These are phyloP conservation scores for Exophiala sp. DNA, from an alignment of 2,329 filamentous ascomycete genomes.

Conservation along the genomic window DNA sequence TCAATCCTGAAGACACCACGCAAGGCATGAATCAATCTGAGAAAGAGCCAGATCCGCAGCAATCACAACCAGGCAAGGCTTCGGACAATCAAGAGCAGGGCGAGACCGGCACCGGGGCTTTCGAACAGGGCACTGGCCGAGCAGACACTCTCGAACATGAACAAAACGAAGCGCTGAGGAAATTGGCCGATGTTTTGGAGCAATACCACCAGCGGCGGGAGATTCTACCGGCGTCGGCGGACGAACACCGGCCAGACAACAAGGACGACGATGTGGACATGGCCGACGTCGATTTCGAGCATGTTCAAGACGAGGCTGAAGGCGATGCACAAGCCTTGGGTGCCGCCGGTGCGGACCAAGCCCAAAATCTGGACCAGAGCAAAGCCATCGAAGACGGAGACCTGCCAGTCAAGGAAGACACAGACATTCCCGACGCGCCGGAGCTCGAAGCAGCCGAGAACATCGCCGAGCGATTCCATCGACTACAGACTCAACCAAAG, in stretches of 20 bases:
- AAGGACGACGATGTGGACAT: slow-evolving; percentile 62
- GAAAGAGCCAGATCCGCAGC: slow-evolving; percentile 19
- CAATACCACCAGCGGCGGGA: slow-evolving; percentile 87
- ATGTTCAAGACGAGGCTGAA: slow-evolving; percentile 74
- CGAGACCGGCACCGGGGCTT: slow-evolving; percentile 21
- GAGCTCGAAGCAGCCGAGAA: slow-evolving; percentile 25
- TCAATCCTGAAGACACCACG: slow-evolving; percentile 32
- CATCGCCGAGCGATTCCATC: slow-evolving; percentile 35
- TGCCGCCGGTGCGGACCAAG: slow-evolving; percentile 79
- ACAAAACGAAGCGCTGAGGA: slow-evolving; percentile 74
- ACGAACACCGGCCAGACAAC: slow-evolving; percentile 49
- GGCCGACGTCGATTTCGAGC: slow-evolving; percentile 80
- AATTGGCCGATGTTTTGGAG: slow-evolving; percentile 86
- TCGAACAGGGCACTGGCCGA: slow-evolving; percentile 24
- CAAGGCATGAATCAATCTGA: slow-evolving; percentile 25
- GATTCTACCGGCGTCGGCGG: slow-evolving; percentile 58
- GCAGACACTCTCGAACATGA: slow-evolving; percentile 24
- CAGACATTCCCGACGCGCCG: slow-evolving; percentile 52
- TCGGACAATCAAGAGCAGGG: slow-evolving; percentile 25
- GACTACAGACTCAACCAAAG: slow-evolving; percentile 32
- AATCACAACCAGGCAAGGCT: slow-evolving; percentile 23
- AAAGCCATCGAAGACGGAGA: slow-evolving; percentile 74
- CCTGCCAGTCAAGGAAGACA: slow-evolving; percentile 47
- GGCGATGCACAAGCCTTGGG: slow-evolving; percentile 91
- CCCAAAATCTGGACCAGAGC: slow-evolving; percentile 74